Evolutionary conservation across 805 yeast species (phyloP).

Genomic region (Torulaspora microellipsoides): DNA sequence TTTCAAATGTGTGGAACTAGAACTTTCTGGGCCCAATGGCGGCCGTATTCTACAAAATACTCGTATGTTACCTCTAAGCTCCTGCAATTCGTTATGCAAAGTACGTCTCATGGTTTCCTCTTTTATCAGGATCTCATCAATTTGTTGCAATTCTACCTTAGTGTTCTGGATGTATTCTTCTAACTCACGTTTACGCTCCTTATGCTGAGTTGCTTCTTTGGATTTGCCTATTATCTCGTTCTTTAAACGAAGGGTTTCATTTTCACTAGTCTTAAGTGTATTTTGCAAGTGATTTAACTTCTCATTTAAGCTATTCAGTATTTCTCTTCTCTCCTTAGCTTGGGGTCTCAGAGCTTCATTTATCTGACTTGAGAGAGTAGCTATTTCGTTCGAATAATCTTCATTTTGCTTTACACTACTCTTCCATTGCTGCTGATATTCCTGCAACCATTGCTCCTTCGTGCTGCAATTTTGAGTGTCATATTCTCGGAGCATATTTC

Average conservation of each 20-base stretch:
- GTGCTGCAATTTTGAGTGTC: conserved; percentile 14
- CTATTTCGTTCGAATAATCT: conserved; percentile 24
- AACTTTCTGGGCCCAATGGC: conserved; percentile 24
- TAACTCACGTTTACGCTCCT: conserved; percentile 18
- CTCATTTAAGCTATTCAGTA: conserved; percentile 10
- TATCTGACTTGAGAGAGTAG: conserved; percentile 15
- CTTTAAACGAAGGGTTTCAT: conserved; percentile 27
- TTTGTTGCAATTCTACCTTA: conserved; percentile 26
- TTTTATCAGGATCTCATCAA: conserved; percentile 38
- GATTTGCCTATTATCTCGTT: conserved; percentile 20
- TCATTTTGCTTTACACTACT: conserved; percentile 31
- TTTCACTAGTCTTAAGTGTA: conserved; percentile 23
- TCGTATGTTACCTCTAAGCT: conserved; percentile 84
- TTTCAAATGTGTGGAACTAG: conserved; percentile 28
- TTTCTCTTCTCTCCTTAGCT: conserved; percentile 10
- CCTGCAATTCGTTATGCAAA: conserved; percentile 73
- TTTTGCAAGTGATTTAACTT: conserved; percentile 20
- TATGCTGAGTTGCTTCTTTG: conserved; percentile 12
- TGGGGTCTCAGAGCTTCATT: conserved; percentile 13
- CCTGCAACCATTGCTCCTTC: conserved; percentile 27
- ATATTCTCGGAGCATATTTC: conserved; percentile 17
- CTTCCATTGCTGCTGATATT: conserved; percentile 27
- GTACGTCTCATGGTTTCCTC: conserved; percentile 57
- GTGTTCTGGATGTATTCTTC: conserved; percentile 31
- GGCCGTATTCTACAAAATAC: conserved; percentile 89